phyloP scores from a whole-genome alignment of 1,284 basidiomycete species.

The Ganoderma meredithae region DNA sequence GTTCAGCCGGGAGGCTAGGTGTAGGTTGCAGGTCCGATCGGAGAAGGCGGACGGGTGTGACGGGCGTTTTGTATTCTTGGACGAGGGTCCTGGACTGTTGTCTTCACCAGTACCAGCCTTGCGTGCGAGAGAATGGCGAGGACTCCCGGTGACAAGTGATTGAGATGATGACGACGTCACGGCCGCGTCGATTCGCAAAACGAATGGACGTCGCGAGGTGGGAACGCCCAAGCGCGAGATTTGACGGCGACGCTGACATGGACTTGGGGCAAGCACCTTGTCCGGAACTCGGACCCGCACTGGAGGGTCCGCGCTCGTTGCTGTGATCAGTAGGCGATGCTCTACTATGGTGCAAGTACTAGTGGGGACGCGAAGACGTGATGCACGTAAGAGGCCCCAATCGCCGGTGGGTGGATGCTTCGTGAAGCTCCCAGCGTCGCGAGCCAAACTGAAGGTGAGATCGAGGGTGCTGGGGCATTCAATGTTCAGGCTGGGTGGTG shows the following conservation, averaged over 20 bases:
- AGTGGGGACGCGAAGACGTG: slow-evolving; percentile 1
- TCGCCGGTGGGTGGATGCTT: neutral
- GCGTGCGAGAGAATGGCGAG: neutral
- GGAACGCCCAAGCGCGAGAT: neutral
- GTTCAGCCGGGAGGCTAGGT: neutral
- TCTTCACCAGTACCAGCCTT: neutral
- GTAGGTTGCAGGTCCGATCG: slow-evolving; percentile 1
- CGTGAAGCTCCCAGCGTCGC: neutral
- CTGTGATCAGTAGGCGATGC: neutral
- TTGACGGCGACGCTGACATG: neutral
- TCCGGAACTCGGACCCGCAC: neutral
- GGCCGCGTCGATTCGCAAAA: neutral
- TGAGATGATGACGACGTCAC: neutral
- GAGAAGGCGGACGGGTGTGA: neutral
- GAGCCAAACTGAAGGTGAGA: slow-evolving; percentile 1
- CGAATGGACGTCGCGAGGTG: neutral
- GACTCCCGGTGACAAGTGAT: neutral
- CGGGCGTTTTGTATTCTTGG: slow-evolving; percentile 3
- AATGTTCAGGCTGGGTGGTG: neutral
- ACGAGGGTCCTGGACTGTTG: neutral
- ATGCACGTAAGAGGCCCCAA: neutral
- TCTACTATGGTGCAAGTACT: neutral
- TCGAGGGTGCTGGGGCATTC: neutral
- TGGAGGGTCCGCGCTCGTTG: neutral
- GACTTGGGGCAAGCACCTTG: neutral